Evolutionary conservation across 805 yeast species (phyloP).

Genomic region (Tetrapisispora fleetii): DNA sequence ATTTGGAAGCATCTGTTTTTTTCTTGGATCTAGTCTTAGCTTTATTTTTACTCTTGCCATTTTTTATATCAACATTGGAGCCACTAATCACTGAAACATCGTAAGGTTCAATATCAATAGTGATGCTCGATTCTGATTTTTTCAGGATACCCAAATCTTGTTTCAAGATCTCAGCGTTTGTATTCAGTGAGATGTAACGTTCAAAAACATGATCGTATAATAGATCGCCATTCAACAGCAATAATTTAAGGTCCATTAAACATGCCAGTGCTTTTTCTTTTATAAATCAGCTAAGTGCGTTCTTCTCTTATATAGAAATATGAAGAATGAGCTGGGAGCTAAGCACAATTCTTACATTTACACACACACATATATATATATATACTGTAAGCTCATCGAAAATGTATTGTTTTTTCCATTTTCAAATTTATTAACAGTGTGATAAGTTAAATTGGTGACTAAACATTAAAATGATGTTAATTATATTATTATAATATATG

Average conservation of each 20-base stretch:
- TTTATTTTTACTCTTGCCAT: neutral
- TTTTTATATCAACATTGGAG: neutral
- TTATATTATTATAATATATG: neutral
- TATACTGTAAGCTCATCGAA: no score
- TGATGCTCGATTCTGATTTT: conserved; percentile 5
- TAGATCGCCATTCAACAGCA: conserved; percentile 10
- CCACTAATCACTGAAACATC: neutral
- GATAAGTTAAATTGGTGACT: no score
- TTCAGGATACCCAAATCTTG: conserved; percentile 29
- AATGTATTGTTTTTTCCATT: no score
- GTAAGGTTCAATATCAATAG: conserved; percentile 20
- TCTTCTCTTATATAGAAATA: no score
- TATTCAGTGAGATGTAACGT: conserved; percentile 19
- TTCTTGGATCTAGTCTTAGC: neutral
- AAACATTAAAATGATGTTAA: neutral
- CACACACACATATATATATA: no score
- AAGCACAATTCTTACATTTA: no score
- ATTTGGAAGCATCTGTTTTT: neutral
- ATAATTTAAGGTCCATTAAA: neutral
- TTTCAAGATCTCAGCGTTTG: conserved; percentile 11
- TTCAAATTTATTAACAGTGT: no score
- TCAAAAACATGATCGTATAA: conserved; percentile 27
- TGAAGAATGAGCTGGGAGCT: no score
- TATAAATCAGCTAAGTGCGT: no score
- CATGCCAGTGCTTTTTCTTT: neutral